phyloP scores from a whole-genome alignment of 2,329 filamentous ascomycete species.

The Fusarium sp. region DNA sequence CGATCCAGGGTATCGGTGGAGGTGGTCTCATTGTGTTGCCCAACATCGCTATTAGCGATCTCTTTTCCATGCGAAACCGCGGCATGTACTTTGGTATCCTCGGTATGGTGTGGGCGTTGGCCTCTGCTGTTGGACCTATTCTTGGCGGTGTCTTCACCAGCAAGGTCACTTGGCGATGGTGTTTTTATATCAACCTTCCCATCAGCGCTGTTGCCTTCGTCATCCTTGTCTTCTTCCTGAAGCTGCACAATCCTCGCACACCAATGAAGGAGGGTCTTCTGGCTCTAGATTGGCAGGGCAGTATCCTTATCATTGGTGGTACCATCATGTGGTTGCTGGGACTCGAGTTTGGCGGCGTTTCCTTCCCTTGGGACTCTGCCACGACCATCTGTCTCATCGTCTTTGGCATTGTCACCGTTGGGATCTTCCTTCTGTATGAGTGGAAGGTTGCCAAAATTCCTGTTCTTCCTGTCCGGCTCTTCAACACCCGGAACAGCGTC shows the following conservation, averaged over 20 bases:
- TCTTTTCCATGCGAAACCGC: constrained; percentile 64
- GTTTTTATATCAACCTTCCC: constrained; percentile 73
- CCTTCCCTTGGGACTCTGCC: constrained; percentile 78
- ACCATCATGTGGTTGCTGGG: constrained; percentile 89
- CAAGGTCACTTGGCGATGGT: constrained; percentile 76
- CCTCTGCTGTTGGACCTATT: constrained; percentile 73
- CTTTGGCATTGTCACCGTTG: constrained; percentile 73
- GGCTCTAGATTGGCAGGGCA: constrained; percentile 70
- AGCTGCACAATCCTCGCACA: constrained; percentile 75
- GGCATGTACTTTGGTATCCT: constrained; percentile 65
- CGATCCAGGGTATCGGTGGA: constrained; percentile 67
- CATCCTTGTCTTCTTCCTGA: constrained; percentile 70
- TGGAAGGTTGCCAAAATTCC: constrained; percentile 79
- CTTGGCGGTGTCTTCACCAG: constrained; percentile 76
- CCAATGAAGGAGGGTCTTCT: constrained; percentile 70
- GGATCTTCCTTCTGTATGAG: constrained; percentile 78
- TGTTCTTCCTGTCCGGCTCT: constrained; percentile 79
- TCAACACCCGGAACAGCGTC: constrained; percentile 73
- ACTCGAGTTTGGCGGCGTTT: constrained; percentile 84
- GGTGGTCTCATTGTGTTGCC: constrained; percentile 69
- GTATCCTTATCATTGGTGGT: constrained; percentile 74
- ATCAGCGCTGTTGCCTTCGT: constrained; percentile 60
- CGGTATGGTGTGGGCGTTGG: constrained; percentile 72
- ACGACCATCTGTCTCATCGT: constrained; percentile 82
- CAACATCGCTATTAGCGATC: constrained; percentile 69